Conservation (phyloP, 106 monocot species). For the Acorus calamus region DNA sequence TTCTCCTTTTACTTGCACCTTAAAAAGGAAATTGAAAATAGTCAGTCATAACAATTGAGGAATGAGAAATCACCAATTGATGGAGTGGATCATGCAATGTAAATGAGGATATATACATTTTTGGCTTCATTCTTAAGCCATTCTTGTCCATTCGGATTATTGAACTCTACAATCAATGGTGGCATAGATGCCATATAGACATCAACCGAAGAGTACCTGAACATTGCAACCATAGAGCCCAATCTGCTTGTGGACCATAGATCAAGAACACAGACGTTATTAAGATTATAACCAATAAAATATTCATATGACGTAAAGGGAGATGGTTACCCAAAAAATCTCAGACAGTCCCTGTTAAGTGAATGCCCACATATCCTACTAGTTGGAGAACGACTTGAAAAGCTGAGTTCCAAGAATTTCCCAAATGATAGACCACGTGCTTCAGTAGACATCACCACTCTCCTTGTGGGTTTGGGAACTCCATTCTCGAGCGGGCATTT, state of each 20-base stretch:
- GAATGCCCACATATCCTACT: conserved; percentile 76
- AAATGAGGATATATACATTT: conserved; percentile 36
- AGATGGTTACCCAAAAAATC: conserved; percentile 74
- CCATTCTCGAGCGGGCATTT: conserved; percentile 58
- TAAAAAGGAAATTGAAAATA: conserved; percentile 10
- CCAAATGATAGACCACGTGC: conserved; percentile 85
- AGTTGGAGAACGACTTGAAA: conserved; percentile 60
- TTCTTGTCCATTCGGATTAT: conserved; percentile 41
- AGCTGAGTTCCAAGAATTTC: conserved; percentile 92
- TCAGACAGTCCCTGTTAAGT: conserved; percentile 74
- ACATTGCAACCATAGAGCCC: conserved; percentile 79
- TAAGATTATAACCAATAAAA: background rate
- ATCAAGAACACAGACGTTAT: background rate
- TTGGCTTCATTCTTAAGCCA: conserved; percentile 58
- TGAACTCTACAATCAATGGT: conserved; percentile 51
- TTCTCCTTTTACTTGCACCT: conserved; percentile 38
- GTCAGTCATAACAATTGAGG: background rate
- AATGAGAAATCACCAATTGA: background rate
- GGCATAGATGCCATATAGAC: conserved; percentile 72
- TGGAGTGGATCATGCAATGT: background rate
- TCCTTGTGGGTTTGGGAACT: conserved; percentile 24
- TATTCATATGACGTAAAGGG: no score
- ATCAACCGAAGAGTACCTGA: conserved; percentile 68
- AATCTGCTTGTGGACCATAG: conserved; percentile 31
- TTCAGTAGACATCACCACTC: conserved; percentile 69